These are phyloP conservation scores for Boletus vermiculosoides DNA, from an alignment of 768 basidiomycete genomes.

Conservation along the genomic window DNA sequence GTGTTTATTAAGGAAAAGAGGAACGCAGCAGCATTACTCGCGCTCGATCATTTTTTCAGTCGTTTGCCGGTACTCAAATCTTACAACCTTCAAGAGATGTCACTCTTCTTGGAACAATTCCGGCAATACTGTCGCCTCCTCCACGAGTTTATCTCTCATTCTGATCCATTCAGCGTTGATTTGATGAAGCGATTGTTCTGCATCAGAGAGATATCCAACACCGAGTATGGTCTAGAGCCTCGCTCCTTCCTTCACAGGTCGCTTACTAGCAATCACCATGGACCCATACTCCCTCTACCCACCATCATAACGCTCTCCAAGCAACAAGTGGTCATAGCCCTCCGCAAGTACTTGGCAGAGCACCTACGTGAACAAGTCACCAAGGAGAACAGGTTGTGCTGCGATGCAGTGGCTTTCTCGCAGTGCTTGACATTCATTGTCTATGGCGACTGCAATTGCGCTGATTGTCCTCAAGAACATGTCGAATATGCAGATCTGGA, in stretches of 20 bases:
- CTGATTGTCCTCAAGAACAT: conserved; percentile 39
- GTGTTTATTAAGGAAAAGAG: conserved; percentile 22
- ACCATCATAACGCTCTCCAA: conserved; percentile 21
- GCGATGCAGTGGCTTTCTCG: conserved; percentile 31
- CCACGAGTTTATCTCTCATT: not conserved
- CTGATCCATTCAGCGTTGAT: not conserved
- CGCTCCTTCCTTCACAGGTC: conserved; percentile 8
- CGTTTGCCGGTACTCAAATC: conserved; percentile 17
- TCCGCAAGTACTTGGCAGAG: conserved; percentile 24
- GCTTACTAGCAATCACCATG: not conserved
- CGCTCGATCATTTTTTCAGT: conserved; percentile 7
- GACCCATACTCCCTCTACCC: not conserved
- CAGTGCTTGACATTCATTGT: conserved; percentile 35
- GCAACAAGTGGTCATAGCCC: conserved; percentile 18
- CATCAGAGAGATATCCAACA: conserved; percentile 6
- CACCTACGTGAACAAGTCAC: conserved; percentile 30
- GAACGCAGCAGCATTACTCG: conserved; percentile 7
- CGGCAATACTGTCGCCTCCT: conserved; percentile 3
- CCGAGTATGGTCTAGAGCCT: conserved; percentile 3
- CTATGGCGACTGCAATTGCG: conserved; percentile 28
- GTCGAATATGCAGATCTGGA: conserved; percentile 22
- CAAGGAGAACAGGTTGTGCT: conserved; percentile 34
- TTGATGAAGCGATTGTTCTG: conserved; percentile 31
- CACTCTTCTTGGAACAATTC: conserved; percentile 2
- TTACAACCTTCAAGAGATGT: conserved; percentile 18